Conservation (phyloP, 2,329 filamentous ascomycete species). For the Aspergillus texensis region DNA sequence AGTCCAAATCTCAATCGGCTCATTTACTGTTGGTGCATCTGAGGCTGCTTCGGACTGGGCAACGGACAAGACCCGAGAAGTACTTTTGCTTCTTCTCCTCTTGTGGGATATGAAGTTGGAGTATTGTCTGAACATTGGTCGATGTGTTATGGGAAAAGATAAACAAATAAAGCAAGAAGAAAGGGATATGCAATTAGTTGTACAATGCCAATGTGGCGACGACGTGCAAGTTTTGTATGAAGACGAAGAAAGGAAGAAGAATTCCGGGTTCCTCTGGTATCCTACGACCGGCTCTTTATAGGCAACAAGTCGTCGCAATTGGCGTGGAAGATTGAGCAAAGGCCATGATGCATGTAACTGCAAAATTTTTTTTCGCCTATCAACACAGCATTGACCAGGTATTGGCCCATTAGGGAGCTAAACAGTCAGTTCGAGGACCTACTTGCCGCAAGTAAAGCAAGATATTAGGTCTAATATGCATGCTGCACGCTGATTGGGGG, state of each 20-base stretch:
- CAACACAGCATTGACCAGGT: conserved; percentile 6
- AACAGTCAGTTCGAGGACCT: conserved; percentile 1
- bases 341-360: conserved; percentile 5
- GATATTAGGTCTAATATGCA: conserved; percentile 6
- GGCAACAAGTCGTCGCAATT: neutral
- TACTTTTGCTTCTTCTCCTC: conserved; percentile 16
- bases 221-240: neutral
- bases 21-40: conserved; percentile 4
- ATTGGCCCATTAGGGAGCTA: conserved; percentile 4
- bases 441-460: conserved; percentile 1
- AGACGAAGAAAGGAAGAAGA: neutral
- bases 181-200: neutral
- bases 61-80: conserved; percentile 10
- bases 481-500: conserved; percentile 4
- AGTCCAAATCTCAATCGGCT: conserved; percentile 15
- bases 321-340: neutral
- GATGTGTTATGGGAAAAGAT: neutral
- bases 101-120: conserved; percentile 17
- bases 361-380: conserved; percentile 4
- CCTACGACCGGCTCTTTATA: conserved; percentile 4
- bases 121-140: conserved; percentile 17
- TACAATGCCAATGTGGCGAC: conserved; percentile 1
- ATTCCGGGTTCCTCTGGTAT: neutral
- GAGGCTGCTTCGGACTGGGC: conserved; percentile 13
- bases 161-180: neutral